phyloP scores from a whole-genome alignment of 2,329 filamentous ascomycete species.

The Bipolaris cookei region DNA sequence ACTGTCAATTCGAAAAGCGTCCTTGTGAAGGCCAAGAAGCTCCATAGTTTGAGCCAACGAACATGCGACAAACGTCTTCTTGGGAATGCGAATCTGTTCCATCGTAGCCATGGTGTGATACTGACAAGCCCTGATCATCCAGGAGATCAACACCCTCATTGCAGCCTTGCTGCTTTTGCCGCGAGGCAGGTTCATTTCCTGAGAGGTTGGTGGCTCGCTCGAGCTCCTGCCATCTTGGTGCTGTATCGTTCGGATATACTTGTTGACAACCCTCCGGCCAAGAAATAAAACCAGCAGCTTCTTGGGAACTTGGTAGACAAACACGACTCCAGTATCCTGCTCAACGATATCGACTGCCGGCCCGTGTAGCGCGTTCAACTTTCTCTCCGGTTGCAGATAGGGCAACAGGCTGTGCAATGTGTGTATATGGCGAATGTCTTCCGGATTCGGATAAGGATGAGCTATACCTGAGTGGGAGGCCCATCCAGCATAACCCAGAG shows the following conservation, averaged over 20 bases:
- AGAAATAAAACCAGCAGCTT: conserved; percentile 31
- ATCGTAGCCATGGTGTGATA: conserved; percentile 14
- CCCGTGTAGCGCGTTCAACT: conserved; percentile 14
- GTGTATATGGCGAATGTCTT: conserved; percentile 28
- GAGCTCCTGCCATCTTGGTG: conserved; percentile 18
- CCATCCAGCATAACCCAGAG: neutral
- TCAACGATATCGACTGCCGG: conserved; percentile 24
- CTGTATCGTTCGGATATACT: conserved; percentile 22
- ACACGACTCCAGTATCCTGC: conserved; percentile 1
- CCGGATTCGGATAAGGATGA: conserved; percentile 22
- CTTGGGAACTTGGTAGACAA: conserved; percentile 22
- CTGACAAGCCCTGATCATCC: conserved; percentile 35
- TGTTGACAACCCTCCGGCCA: conserved; percentile 20
- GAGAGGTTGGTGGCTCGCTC: conserved; percentile 8
- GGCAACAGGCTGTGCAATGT: conserved; percentile 23
- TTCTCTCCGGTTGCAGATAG: conserved; percentile 23
- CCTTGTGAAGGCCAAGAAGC: conserved; percentile 26
- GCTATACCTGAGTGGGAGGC: neutral
- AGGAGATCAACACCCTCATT: conserved; percentile 26
- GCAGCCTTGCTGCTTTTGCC: conserved; percentile 17
- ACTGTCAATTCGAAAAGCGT: conserved; percentile 27
- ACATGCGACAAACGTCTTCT: conserved; percentile 29
- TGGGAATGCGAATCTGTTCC: conserved; percentile 23
- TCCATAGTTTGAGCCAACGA: conserved; percentile 28
- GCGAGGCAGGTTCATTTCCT: conserved; percentile 23